Evolutionary conservation across 2,329 filamentous ascomycete genomes (phyloP), one percentile per base, ranked within the genome.

Genomic region (Albifimbria verrucaria): DNA sequence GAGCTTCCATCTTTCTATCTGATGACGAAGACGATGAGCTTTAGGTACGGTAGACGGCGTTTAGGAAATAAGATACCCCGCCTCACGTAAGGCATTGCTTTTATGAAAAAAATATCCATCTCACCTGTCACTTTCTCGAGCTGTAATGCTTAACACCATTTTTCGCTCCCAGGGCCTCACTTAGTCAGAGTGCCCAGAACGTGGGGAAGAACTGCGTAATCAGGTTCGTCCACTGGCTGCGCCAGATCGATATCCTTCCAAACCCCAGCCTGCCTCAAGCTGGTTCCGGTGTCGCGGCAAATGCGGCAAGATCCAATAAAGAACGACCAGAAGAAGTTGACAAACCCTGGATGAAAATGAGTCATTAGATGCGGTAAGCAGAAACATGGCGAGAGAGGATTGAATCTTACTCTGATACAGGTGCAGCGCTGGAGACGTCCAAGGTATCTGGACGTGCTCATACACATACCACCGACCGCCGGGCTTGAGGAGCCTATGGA

Each of bases 401-500:
- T 7, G 2, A 32, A 22, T 72, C 79, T 70, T 60, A 81, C 80
- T 68, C 62, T 84, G 81, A 63, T 83, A 83, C 17, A 70, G 50
- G 12, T 61, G 55, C 60, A 83, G 70, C 22, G 68, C 62, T 60
- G 70, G 69, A 6, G 72, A 72, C 10, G 69, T 71, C 4, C 65
- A 59, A 43, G 69, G 68, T 48, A 66, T 67, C 51, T 66, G 63
- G 39, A 87, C 80, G 60, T 87, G 84, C 70, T 87, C 84, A 58
- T 78, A 86, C 1, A 83, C 75, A 55, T 85, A 83, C 82, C 83
- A 86, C 36, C 78, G 70, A 0, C 84, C 84, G 5, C 84, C 84
- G 5, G 80, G 78, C 68, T 83, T 85, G 54, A 87, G 71, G 50
- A 79, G 77, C 26, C 72, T 68, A 64, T 85, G 86, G 25, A 87